phyloP scores from a whole-genome alignment of 768 basidiomycete species.

The Vishniacozyma victoriae region DNA sequence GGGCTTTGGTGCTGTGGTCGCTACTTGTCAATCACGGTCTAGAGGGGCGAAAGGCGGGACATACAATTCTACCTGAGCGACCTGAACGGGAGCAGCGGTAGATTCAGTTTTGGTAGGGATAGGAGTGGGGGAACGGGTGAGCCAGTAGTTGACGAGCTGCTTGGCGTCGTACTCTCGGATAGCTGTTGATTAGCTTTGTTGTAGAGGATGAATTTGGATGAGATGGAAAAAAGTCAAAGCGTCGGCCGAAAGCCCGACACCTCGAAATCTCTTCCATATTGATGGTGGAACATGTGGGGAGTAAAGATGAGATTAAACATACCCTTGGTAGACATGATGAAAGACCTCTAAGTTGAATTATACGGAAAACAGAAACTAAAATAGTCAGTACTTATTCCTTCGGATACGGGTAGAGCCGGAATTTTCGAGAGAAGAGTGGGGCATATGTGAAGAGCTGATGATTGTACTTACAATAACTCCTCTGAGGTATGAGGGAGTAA shows the following conservation, averaged over 20 bases:
- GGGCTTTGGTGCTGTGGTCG: constrained; percentile 45
- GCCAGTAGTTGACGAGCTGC: constrained; percentile 94
- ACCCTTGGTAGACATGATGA: constrained; percentile 46
- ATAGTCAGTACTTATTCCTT: neutral
- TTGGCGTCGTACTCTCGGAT: constrained; percentile 99
- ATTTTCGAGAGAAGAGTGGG: neutral
- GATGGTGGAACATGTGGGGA: neutral
- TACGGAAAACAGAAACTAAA: neutral
- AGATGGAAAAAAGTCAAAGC: neutral
- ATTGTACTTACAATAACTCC: too few species aligned
- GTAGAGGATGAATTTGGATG: neutral
- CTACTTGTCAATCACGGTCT: constrained; percentile 14
- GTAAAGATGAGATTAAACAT: constrained; percentile 10
- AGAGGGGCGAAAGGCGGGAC: constrained; percentile 1
- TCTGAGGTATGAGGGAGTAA: constrained; percentile 5
- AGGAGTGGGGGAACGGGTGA: constrained; percentile 77
- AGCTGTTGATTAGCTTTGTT: constrained; percentile 49
- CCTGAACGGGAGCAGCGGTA: constrained; percentile 54
- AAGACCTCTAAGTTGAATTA: neutral
- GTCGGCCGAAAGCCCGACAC: neutral
- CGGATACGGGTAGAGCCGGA: neutral
- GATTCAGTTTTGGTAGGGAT: constrained; percentile 54
- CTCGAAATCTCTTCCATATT: neutral
- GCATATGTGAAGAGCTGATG: neutral
- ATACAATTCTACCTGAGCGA: constrained; percentile 56